Evolutionary conservation across 2,329 filamentous ascomycete genomes (phyloP), one percentile per base, ranked within the genome.

Genomic region (Aspergillus caelatus): DNA sequence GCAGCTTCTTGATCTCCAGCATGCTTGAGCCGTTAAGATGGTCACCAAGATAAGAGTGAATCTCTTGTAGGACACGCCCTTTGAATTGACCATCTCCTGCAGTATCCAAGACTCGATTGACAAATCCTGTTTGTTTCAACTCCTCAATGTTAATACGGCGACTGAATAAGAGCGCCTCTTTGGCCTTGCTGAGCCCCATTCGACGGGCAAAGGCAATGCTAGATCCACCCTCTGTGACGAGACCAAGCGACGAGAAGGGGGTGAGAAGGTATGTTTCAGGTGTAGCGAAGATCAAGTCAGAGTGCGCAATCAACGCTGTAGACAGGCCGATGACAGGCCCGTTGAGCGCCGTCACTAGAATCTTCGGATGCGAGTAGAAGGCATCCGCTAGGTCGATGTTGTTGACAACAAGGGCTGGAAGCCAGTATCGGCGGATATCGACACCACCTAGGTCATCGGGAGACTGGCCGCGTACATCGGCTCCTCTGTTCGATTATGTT

Each of bases 131-230:
- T 28, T 82, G 79, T 65, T 91, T 80, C 52, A 96, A 81, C 72
- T 93, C 91, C 32, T 86, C 83, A 21, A 84, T 84, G 0, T 80
- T 72, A 68, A 96, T 89, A 39, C 87, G 82, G 74, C 88, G 89
- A 71, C 88, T 90, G 88, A 94, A 92, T 67, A 96, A 87, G 16
- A 96, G 83, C n/a, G 92, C 92, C 82, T 96, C 93, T 73, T 93
- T 93, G 14, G 91, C 91, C 73, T 89, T 89, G 9, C 53, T 41
- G 5, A 21, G 14, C 1, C 62, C 93, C 30, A 96, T 82, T 0
- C 92, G 81, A 68, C 88, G 83, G 19, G 92, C 89, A 62, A 96
- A 88, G 0, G 88, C 90, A 60, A 87, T 81, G 8, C 86, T 90
- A 1, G 91, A 86, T 55, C 88, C 90, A 50, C 92, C 92, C 80